Evolutionary conservation across 78 protist species (phyloP).

Genomic region (Planoprotostelium fungivorum): DNA sequence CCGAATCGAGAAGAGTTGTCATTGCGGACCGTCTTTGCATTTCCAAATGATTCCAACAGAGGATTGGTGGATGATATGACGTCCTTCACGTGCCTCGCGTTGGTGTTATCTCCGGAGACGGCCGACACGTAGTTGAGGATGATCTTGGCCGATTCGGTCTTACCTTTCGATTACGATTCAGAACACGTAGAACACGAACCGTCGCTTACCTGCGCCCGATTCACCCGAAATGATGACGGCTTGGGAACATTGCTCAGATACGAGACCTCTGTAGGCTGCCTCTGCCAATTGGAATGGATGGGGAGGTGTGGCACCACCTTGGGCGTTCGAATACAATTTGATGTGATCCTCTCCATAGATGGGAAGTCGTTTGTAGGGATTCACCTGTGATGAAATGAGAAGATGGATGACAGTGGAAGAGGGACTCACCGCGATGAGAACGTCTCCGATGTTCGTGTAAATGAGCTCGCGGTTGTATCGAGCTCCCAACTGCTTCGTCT

Average conservation of each 20-base stretch:
- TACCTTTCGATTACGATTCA: conserved; percentile 32
- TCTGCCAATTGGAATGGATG: conserved; percentile 80
- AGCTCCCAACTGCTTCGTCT: conserved; percentile 52
- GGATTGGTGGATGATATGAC: conserved; percentile 76
- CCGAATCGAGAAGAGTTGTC: conserved; percentile 88
- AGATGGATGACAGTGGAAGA: conserved; percentile 9
- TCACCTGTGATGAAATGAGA: conserved; percentile 10
- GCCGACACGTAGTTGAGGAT: conserved; percentile 85
- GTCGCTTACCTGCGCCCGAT: conserved; percentile 49
- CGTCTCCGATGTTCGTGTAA: conserved; percentile 69
- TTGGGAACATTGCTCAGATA: conserved; percentile 47
- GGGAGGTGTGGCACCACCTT: conserved; percentile 74
- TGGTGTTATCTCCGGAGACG: conserved; percentile 67
- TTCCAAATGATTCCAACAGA: conserved; percentile 93
- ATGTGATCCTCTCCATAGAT: conserved; percentile 73
- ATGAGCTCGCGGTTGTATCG: conserved; percentile 59
- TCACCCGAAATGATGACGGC: conserved; percentile 66
- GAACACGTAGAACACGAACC: not conserved
- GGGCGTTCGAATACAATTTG: conserved; percentile 4
- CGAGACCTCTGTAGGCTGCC: conserved; percentile 76
- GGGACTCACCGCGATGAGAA: conserved; percentile 52
- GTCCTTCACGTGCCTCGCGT: conserved; percentile 49
- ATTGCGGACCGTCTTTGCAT: conserved; percentile 91
- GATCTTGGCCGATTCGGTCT: conserved; percentile 92
- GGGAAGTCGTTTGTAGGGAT: conserved; percentile 73